Evolutionary conservation across 2,329 filamentous ascomycete species (phyloP).

Genomic region (Nakataea oryzae): DNA sequence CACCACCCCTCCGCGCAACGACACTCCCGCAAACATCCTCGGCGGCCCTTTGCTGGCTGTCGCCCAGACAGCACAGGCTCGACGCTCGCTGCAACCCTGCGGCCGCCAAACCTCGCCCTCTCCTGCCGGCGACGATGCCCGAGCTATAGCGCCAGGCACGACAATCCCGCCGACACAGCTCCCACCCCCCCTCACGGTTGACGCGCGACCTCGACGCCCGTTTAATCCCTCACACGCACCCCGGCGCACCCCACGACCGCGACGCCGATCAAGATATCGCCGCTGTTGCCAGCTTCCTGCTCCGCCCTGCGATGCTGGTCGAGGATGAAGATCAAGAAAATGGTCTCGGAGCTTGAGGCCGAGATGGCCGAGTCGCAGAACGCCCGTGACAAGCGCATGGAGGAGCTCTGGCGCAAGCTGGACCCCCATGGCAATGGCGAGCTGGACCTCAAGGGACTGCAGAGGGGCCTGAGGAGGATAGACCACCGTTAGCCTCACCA

Average conservation of each 20-base stretch:
- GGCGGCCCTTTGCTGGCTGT: neutral
- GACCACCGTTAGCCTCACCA: constrained; percentile 63
- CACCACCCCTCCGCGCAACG: neutral
- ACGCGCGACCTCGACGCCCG: neutral
- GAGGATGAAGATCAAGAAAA: constrained; percentile 35
- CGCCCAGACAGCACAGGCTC: neutral
- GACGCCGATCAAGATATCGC: neutral
- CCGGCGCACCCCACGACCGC: no score
- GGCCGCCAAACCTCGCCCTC: neutral
- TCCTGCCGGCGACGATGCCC: neutral
- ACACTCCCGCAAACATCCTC: neutral
- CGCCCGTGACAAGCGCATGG: constrained; percentile 70
- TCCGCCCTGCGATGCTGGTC: constrained; percentile 26
- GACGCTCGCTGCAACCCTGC: neutral
- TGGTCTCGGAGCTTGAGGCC: constrained; percentile 41
- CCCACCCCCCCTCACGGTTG: neutral
- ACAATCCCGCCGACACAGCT: neutral
- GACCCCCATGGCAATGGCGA: constrained; percentile 68
- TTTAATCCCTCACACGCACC: neutral
- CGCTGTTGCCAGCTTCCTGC: neutral
- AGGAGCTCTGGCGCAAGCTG: constrained; percentile 73
- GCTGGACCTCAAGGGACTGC: constrained; percentile 74
- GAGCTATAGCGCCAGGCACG: neutral
- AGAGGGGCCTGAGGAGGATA: constrained; percentile 75
- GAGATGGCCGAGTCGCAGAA: constrained; percentile 69